Base-by-base conservation (phyloP, 768 basidiomycete species). In the Favolaschia claudopus region DNA sequence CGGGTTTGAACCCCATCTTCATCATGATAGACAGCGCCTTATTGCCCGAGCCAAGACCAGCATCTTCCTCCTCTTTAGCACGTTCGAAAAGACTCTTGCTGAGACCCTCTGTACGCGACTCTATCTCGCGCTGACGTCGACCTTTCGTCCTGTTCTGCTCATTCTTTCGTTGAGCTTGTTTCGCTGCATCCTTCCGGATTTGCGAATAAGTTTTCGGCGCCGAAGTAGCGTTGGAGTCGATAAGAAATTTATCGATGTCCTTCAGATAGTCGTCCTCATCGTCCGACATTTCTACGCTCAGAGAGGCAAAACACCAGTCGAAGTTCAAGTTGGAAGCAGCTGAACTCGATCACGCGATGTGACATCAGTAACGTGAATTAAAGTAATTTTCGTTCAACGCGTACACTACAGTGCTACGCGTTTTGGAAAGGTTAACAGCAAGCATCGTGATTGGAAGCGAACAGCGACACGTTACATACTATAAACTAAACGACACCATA, bases 1-100 rank as follows among this genome's bases (percentile, higher is more conserved):
- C 93, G 3, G 91, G 87, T 75, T 89, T 89, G 78, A 92, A 95
- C 1, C 93, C 93, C 93, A 95, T 95, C 76, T 91, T 94, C 83
- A 91, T 86, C 93, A 95, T 95, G 79, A 95, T 94, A 15, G 85
- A 82, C 51, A 95, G 77, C 8, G 93, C 93, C 71, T 93, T 95
- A 77, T 85, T 93, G 38, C 82, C 79, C 49, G 77, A 73, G 37
- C 77, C 75, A 20, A 79, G 68, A 7, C 84, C 86, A 40, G 75
- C 77, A 58, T 81, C 81, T 60, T 85, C 82, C 39, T 85, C 84
- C 68, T 92, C 89, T 70, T 83, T 80, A 22, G 89, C 90, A 38
- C 85, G 81, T 67, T 92, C 89, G 66, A 95, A 93, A 20, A 95
- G 84, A 74, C 89, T 93, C 74, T 82, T 92, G 71, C 79, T 82